Percentiles rank a stretch among this genome's conserved stretches.
Conservation (phyloP, 768 basidiomycete genomes). For the Leccinellum rugosiceps region DNA sequence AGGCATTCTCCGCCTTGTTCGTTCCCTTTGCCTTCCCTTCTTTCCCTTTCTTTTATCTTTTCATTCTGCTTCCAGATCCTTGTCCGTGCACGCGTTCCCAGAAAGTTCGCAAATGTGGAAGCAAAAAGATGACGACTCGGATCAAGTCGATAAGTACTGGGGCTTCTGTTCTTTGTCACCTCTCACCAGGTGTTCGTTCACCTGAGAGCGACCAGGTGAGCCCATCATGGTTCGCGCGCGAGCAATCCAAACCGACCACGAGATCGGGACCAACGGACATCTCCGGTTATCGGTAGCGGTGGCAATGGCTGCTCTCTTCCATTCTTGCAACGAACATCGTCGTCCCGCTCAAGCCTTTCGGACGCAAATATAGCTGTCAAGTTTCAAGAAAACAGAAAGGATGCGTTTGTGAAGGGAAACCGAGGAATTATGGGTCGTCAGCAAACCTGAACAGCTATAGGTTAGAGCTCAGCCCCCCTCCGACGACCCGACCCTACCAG, state of each 20-base stretch:
- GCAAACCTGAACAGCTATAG: too few relatives aligned
- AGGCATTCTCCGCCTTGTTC: neutral
- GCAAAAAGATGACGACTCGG: neutral
- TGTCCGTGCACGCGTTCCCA: slow-evolving; percentile 5
- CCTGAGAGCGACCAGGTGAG: neutral
- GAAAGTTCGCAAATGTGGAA: neutral
- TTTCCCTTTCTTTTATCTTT: neutral
- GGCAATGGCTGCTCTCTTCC: neutral
- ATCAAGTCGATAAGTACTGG: neutral
- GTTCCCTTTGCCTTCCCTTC: neutral
- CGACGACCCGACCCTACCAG: too few relatives aligned
- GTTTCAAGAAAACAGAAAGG: neutral
- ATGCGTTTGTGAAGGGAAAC: neutral
- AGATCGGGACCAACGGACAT: neutral
- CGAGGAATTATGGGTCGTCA: neutral
- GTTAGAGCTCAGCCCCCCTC: too few relatives aligned
- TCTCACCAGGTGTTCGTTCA: neutral
- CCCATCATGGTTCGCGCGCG: neutral
- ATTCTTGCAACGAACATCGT: neutral
- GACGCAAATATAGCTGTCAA: neutral
- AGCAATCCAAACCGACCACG: neutral
- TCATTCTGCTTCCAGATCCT: slow-evolving; percentile 2
- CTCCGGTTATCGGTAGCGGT: neutral
- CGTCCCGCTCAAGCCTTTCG: neutral
- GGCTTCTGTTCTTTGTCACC: neutral